Percentiles rank a stretch among this genome's conserved stretches.
phyloP scores from a whole-genome alignment of 768 basidiomycete genomes.

The Pleurotus eryngii region DNA sequence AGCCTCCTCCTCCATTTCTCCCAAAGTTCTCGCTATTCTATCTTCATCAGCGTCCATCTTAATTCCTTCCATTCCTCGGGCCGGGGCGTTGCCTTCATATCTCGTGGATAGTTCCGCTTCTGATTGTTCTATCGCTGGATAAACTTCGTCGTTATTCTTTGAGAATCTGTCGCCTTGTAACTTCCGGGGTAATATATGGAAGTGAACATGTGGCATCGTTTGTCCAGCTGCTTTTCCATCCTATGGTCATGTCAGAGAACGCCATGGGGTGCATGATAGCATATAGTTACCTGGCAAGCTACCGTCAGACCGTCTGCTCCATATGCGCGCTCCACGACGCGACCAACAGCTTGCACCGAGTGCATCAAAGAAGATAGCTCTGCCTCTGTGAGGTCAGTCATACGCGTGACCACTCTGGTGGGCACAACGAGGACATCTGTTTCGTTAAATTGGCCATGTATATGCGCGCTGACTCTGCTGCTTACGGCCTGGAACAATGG shows the following conservation, averaged over 20 bases:
- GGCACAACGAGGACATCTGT: constrained; percentile 65
- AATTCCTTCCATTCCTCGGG: constrained; percentile 30
- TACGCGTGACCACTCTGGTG: constrained; percentile 49
- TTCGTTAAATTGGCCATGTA: background rate
- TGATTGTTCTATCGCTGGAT: constrained; percentile 70
- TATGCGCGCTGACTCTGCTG: constrained; percentile 12
- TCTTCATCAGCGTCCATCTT: constrained; percentile 71
- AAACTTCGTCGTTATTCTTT: constrained; percentile 65
- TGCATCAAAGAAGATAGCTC: constrained; percentile 82
- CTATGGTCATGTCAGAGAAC: constrained; percentile 30
- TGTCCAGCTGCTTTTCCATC: constrained; percentile 85
- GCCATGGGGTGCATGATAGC: no score
- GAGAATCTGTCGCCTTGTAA: constrained; percentile 65
- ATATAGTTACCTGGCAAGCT: constrained; percentile 72
- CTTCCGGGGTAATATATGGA: constrained; percentile 87
- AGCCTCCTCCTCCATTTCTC: constrained; percentile 84
- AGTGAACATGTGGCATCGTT: constrained; percentile 90
- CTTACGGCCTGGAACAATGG: constrained; percentile 92
- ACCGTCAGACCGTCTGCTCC: constrained; percentile 81
- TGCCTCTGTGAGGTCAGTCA: constrained; percentile 50
- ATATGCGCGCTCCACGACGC: constrained; percentile 78
- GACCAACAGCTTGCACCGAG: constrained; percentile 76
- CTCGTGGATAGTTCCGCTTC: constrained; percentile 50
- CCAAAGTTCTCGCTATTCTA: constrained; percentile 53
- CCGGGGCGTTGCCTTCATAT: constrained; percentile 17